phyloP scores from a whole-genome alignment of 306 rosid genomes.

The Fragaria ananassa region DNA sequence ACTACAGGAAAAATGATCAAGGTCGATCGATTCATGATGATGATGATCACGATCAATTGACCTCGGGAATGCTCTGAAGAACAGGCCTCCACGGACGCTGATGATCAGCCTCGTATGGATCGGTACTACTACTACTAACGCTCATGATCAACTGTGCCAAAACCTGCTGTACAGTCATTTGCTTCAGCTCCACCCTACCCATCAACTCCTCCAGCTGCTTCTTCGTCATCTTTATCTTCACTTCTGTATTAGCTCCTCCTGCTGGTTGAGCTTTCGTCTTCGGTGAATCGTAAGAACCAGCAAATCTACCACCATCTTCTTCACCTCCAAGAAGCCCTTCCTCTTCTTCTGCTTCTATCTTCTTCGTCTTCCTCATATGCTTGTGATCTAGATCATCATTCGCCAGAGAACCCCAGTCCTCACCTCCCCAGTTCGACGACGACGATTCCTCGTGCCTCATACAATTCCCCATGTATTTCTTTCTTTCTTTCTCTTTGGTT shows the following conservation, averaged over 20 bases:
- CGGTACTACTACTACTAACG: slow-evolving; percentile 20
- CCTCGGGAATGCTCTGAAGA: slow-evolving; percentile 74
- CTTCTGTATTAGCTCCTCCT: slow-evolving; percentile 31
- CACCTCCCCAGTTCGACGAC: slow-evolving; percentile 40
- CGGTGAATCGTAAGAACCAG: neutral
- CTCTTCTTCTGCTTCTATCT: neutral
- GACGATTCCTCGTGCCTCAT: slow-evolving; percentile 39
- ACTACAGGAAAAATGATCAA: neutral
- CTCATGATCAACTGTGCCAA: slow-evolving; percentile 41
- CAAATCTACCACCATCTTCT: neutral
- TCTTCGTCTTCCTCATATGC: neutral
- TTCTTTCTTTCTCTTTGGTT: neutral
- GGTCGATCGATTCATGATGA: neutral
- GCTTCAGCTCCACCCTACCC: slow-evolving; percentile 46
- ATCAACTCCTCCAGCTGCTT: slow-evolving; percentile 57
- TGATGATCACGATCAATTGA: slow-evolving; percentile 21
- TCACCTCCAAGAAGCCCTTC: slow-evolving; percentile 8
- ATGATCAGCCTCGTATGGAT: slow-evolving; percentile 30
- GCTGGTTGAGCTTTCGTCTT: neutral
- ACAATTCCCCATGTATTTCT: slow-evolving; percentile 68
- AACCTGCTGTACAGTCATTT: slow-evolving; percentile 52
- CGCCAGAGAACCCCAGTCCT: slow-evolving; percentile 39
- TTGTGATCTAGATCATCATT: neutral
- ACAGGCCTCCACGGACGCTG: slow-evolving; percentile 68
- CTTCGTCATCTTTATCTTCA: slow-evolving; percentile 81